Evolutionary conservation across 2,329 filamentous ascomycete genomes (phyloP), one percentile per base, ranked within the genome.

Genomic region (Alternaria consortialis): DNA sequence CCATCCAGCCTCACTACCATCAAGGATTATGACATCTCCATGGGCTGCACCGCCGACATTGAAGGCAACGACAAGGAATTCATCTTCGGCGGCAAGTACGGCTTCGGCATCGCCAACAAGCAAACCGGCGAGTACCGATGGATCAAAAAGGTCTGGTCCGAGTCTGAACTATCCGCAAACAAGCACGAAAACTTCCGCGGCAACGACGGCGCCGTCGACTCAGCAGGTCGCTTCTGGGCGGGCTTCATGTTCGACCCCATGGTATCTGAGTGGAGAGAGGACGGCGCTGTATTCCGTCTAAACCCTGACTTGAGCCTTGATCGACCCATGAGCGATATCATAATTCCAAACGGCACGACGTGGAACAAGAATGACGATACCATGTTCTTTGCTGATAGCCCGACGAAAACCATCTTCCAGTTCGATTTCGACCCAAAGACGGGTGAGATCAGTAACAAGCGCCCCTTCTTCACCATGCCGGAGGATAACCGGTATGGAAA

Each of bases 171-270:
- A 40, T 71, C 75, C 4, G 72, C 73, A 15, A 81, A 80, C 25
- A 84, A 83, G 71, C 79, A 80, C 37, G 78, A 82, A 57, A 79
- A 80, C 23, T 83, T 91, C 76, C 85, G 90, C 56, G 85, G 85
- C 78, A 97, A 97, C 74, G 94, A 97, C 74, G 93, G 93, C 47
- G 90, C 88, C 5, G 88, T 92, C 53, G 93, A 97, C 74, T 89
- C 88, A 27, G 85, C 89, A 64, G 93, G 94, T 32, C 84, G 92
- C 34, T 95, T 94, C 80, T 97, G 92, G 91, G 84, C 93, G 6
- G 92, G 93, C 7, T 87, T 87, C 64, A 97, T 97, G 91, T 95
- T 92, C 64, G 92, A 97, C 73, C 90, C 92, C 56, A 82, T 88
- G 71, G 82, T 73, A 6, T 85, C 90, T 77, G 86, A 79, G 34